phyloP scores from a whole-genome alignment of 371 early-diverging fungal genomes.

The Coemansia sp. region DNA sequence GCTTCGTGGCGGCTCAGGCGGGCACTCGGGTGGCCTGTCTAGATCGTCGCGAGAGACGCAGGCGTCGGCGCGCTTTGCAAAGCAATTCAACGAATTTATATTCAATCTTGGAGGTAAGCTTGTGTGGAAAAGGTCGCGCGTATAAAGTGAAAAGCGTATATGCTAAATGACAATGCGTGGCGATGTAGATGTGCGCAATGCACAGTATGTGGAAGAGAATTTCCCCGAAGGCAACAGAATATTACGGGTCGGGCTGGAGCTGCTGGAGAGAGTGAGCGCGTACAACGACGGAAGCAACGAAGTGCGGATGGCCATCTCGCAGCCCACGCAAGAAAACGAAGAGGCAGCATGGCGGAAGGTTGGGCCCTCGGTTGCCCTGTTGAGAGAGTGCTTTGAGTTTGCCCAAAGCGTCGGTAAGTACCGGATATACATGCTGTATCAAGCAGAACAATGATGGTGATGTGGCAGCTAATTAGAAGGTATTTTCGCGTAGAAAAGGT shows the following conservation, averaged over 20 bases:
- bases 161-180: neutral
- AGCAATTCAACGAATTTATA: constrained; percentile 49
- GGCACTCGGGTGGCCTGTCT: constrained; percentile 10
- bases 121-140: neutral
- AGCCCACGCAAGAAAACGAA: constrained; percentile 78
- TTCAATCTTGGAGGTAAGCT: constrained; percentile 46
- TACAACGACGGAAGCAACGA: constrained; percentile 46
- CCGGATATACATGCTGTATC: neutral
- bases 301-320: constrained; percentile 73
- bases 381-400: constrained; percentile 79
- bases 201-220: constrained; percentile 26
- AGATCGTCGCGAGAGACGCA: constrained; percentile 27
- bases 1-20: constrained; percentile 38
- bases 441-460: neutral
- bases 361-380: constrained; percentile 71
- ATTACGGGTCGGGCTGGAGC: constrained; percentile 23
- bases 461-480: neutral
- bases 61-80: constrained; percentile 40
- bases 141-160: neutral
- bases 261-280: constrained; percentile 29
- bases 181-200: constrained; percentile 33
- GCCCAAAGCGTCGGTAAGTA: constrained; percentile 67
- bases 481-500: constrained; percentile 60
- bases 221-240: constrained; percentile 31
- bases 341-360: constrained; percentile 82